phyloP scores from a whole-genome alignment of 257 asterid species.

The Thymus quinquecostatus region DNA sequence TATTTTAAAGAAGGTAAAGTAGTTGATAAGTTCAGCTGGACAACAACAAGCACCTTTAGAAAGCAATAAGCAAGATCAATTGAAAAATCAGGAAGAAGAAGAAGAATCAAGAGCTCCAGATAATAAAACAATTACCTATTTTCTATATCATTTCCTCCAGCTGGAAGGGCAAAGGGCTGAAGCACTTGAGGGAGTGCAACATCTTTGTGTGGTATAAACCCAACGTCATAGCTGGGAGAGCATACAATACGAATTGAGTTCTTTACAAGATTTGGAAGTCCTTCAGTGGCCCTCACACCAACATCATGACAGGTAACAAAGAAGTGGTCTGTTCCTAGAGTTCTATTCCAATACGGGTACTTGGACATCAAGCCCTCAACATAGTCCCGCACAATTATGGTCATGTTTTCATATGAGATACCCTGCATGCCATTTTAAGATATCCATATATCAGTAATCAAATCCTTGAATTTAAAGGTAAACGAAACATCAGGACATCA shows the following conservation, averaged over 20 bases:
- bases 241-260: slow-evolving; percentile 97
- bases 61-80: background rate
- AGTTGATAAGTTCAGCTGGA: slow-evolving; percentile 10
- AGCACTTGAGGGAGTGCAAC: slow-evolving; percentile 96
- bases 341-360: slow-evolving; percentile 96
- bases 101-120: slow-evolving; percentile 16
- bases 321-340: slow-evolving; percentile 96
- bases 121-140: slow-evolving; percentile 59
- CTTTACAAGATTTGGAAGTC: slow-evolving; percentile 85
- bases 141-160: slow-evolving; percentile 93
- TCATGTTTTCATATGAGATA: slow-evolving; percentile 94
- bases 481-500: slow-evolving; percentile 15
- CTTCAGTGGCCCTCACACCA: slow-evolving; percentile 99
- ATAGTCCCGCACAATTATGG: slow-evolving; percentile 76
- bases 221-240: slow-evolving; percentile 99
- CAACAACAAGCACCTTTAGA: slow-evolving; percentile 8
- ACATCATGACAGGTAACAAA: slow-evolving; percentile 99
- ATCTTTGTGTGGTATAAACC: slow-evolving; percentile 97
- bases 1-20: slow-evolving; percentile 4
- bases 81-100: background rate
- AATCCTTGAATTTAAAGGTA: slow-evolving; percentile 20
- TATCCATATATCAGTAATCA: slow-evolving; percentile 18
- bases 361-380: slow-evolving; percentile 78
- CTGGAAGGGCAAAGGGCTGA: slow-evolving; percentile 98
- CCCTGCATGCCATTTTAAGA: slow-evolving; percentile 64